Percentiles rank a stretch among this genome's conserved stretches.
Evolutionary conservation across 2,329 filamentous ascomycete species (phyloP).

Genomic region (Mycocentrospora acerina): DNA sequence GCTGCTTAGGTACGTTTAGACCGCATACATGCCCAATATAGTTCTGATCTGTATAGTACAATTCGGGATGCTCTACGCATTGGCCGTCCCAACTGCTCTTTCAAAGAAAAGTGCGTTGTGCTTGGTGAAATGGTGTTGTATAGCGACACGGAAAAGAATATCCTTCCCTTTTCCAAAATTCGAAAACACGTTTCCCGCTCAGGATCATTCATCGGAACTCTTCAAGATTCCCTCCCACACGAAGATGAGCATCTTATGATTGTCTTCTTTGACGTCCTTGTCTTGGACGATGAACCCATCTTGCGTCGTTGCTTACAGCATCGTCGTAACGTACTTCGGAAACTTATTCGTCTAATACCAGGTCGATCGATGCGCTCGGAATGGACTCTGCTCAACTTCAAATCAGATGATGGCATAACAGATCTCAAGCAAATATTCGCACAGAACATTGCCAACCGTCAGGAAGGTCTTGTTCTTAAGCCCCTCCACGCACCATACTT

Average conservation of each 20-base stretch:
- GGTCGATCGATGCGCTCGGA: constrained; percentile 69
- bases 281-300: constrained; percentile 57
- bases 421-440: constrained; percentile 58
- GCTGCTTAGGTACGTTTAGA: constrained; percentile 50
- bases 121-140: constrained; percentile 84
- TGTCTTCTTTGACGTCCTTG: constrained; percentile 61
- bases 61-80: constrained; percentile 68
- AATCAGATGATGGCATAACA: constrained; percentile 29
- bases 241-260: constrained; percentile 61
- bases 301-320: constrained; percentile 59
- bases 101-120: constrained; percentile 70
- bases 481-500: constrained; percentile 76
- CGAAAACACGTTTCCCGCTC: constrained; percentile 76
- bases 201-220: constrained; percentile 67
- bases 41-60: constrained; percentile 38
- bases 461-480: constrained; percentile 82
- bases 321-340: constrained; percentile 61
- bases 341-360: constrained; percentile 55
- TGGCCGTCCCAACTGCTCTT: constrained; percentile 57
- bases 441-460: constrained; percentile 62
- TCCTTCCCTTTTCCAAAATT: constrained; percentile 79
- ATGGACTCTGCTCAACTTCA: constrained; percentile 68
- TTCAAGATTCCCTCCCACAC: constrained; percentile 65
- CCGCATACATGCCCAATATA: background rate
- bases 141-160: constrained; percentile 63